Evolutionary conservation across 2,329 filamentous ascomycete species (phyloP).

Genomic region (Venturiaceae sp.): DNA sequence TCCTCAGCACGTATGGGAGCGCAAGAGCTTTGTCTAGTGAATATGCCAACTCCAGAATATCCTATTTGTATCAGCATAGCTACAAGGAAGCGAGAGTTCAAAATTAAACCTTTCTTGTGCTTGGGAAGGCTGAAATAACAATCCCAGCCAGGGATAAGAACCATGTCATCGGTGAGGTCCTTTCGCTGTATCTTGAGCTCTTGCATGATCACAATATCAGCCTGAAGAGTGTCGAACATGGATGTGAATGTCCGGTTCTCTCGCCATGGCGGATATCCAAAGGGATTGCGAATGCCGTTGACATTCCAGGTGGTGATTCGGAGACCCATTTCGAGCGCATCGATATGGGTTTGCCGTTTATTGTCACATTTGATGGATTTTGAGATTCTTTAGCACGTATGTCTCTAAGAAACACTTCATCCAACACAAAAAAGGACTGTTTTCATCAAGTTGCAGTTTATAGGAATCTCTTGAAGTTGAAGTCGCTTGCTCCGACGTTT

Average conservation of each 20-base stretch:
- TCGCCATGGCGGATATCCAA: constrained; percentile 43
- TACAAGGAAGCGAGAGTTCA: neutral
- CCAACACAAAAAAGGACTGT: too few relatives aligned
- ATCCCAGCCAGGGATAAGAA: constrained; percentile 89
- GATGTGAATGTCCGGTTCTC: constrained; percentile 38
- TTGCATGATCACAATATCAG: constrained; percentile 91
- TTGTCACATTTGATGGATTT: constrained; percentile 2
- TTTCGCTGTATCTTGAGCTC: constrained; percentile 95
- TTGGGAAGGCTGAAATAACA: constrained; percentile 90
- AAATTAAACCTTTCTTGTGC: constrained; percentile 71
- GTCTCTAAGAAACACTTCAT: constrained; percentile 10
- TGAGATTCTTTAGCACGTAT: neutral
- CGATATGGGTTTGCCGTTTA: neutral
- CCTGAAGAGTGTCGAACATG: constrained; percentile 90
- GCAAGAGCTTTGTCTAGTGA: constrained; percentile 80
- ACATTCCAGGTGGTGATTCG: constrained; percentile 60
- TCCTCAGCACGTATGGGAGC: constrained; percentile 85
- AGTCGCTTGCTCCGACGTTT: too few relatives aligned
- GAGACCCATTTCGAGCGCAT: constrained; percentile 50
- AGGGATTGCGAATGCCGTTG: constrained; percentile 45
- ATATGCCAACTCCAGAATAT: constrained; percentile 92
- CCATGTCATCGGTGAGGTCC: constrained; percentile 90
- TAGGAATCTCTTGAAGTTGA: neutral
- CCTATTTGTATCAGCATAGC: constrained; percentile 41
- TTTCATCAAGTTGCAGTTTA: too few relatives aligned